phyloP scores from a whole-genome alignment of 768 basidiomycete species.

The Tulasnella sp. region DNA sequence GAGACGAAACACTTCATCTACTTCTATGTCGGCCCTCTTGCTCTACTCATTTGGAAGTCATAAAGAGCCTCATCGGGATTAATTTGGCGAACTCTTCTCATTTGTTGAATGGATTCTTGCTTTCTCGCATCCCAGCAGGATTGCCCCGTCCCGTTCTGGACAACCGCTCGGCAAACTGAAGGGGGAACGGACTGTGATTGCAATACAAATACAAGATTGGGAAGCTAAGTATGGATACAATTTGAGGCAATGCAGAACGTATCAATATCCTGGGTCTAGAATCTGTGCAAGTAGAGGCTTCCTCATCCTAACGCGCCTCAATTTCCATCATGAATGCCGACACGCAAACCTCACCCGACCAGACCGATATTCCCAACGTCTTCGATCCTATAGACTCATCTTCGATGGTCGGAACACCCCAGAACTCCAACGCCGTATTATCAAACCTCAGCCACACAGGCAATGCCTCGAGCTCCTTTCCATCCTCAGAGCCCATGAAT shows the following conservation, averaged over 20 bases:
- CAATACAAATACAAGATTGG: background rate
- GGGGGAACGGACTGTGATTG: background rate
- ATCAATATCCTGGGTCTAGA: background rate
- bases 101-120: background rate
- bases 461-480: conserved; percentile 18
- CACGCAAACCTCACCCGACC: background rate
- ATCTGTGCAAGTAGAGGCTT: background rate
- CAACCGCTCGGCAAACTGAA: too few species aligned
- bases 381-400: conserved; percentile 18
- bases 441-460: conserved; percentile 27
- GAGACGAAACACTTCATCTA: conserved; percentile 99
- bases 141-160: background rate
- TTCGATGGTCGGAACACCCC: conserved; percentile 25
- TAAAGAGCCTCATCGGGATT: conserved; percentile 25
- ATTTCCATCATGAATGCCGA: conserved; percentile 9
- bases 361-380: conserved; percentile 3
- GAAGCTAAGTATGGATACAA: background rate
- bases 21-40: conserved; percentile 88
- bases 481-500: background rate
- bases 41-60: conserved; percentile 93
- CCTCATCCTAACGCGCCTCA: background rate
- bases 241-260: background rate
- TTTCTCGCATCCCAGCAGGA: background rate
- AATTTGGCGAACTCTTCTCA: background rate
- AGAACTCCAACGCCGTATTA: conserved; percentile 23